Evolutionary conservation across 805 yeast species (phyloP), one percentile per base, ranked within the genome.

Genomic region (Kazachstania viticola): DNA sequence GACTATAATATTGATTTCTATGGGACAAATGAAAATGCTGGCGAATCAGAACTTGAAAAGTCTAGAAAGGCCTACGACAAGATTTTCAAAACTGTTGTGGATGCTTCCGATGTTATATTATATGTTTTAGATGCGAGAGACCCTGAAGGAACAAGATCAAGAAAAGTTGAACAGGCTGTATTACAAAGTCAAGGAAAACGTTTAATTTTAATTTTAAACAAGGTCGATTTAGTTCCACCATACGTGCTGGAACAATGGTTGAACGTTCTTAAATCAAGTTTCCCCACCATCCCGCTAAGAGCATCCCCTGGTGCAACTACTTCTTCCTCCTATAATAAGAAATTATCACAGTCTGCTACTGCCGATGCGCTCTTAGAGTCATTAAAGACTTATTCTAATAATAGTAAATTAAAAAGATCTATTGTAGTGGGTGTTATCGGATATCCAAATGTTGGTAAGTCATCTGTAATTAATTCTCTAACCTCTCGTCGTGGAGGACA

Each of bases 71-170:
- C 95, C 5, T 91, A 80, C 54, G 97, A 88, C 56, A 88, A 87
- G 61, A 75, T 88, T 37, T 88, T 87, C 68, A 87, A 85, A 58
- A 69, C 85, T 12, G 96, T 91, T 23, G 87, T 91, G 15, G 96
- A 85, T 38, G 79, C 85, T 15, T 67, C 96, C 2, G 98, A 88
- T 54, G 95, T 88, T 33, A 66, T 88, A 14, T 65, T 87, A 34
- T 88, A 91, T 51, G 95, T 88, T n/a, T 63, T 88, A 50, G 98
- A 88, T 60, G 95, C 98, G 1, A 77, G 98, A 58, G 95, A 91
- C 58, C 98, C 98, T 34, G 94, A 83, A 57, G 77, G 84, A 14
- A 88, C 97, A 3, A 74, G 98, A 51, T 85, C 96, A 7, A 74
- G 76, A 54, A 83, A 75, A 52, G 87, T 91, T 26, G 98, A 91